Conservation (phyloP, 192 early-diverging fungal species). For the Coemansia guatemalensis region DNA sequence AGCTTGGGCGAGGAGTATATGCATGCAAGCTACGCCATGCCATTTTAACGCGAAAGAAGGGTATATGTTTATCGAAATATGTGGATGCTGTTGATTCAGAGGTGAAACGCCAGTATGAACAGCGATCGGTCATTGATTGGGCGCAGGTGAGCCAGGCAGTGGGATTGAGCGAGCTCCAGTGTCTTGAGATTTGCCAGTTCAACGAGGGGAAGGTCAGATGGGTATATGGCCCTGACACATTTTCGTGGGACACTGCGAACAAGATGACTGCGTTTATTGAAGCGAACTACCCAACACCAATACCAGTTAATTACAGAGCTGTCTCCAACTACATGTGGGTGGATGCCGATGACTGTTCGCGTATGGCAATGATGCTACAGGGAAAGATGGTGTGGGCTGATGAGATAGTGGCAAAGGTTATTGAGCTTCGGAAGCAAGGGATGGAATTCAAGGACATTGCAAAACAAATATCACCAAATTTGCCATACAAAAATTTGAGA, state of each 20-base stretch:
- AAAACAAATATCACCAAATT: slow-evolving; percentile 9
- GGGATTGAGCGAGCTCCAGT: background rate
- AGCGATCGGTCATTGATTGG: too few relatives aligned
- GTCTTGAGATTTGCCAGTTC: slow-evolving; percentile 8
- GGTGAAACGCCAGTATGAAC: background rate
- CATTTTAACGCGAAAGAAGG: background rate
- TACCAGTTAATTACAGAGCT: slow-evolving; percentile 6
- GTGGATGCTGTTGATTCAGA: background rate
- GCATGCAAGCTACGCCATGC: background rate
- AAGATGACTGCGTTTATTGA: too few relatives aligned
- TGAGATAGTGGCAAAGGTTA: background rate
- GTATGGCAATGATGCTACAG: background rate
- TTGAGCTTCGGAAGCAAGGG: slow-evolving; percentile 1
- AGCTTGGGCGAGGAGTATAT: background rate
- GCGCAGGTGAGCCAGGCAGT: background rate
- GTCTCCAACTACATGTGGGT: too few relatives aligned
- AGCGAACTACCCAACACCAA: slow-evolving; percentile 8
- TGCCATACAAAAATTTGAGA: too few relatives aligned
- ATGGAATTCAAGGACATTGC: too few relatives aligned
- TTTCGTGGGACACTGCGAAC: too few relatives aligned
- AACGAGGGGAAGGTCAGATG: too few relatives aligned
- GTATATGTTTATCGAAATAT: background rate
- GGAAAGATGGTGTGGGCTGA: slow-evolving; percentile 12
- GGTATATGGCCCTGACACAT: too few relatives aligned
- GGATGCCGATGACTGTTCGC: slow-evolving; percentile 6